Evolutionary conservation across 2,329 filamentous ascomycete genomes (phyloP).

Genomic region (Exophiala calicioides): DNA sequence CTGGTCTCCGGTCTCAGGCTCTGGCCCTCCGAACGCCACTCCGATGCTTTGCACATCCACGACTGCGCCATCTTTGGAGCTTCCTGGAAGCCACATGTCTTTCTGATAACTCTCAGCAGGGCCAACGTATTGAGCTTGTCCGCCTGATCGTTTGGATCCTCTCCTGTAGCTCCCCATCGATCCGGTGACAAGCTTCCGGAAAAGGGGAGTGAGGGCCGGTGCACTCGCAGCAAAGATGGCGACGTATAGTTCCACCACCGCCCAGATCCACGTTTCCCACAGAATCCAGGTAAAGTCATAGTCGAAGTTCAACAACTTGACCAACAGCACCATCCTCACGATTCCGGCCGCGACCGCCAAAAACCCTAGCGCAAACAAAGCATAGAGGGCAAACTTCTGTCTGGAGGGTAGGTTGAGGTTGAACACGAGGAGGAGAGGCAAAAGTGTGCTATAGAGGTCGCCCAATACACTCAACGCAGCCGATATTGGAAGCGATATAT

Average conservation of each 20-base stretch:
- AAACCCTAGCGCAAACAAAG: constrained; percentile 28
- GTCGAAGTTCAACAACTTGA: constrained; percentile 22
- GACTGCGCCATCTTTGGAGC: background rate
- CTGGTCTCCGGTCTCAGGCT: constrained; percentile 7
- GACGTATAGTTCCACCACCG: constrained; percentile 34
- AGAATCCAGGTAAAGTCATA: constrained; percentile 30
- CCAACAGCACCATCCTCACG: constrained; percentile 27
- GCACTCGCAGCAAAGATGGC: constrained; percentile 36
- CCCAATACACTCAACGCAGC: constrained; percentile 27
- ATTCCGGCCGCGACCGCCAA: constrained; percentile 29
- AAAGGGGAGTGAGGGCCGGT: constrained; percentile 35
- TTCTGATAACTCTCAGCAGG: background rate
- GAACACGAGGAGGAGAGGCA: constrained; percentile 28
- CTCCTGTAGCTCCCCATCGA: constrained; percentile 16
- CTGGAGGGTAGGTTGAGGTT: constrained; percentile 24
- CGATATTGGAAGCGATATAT: constrained; percentile 21
- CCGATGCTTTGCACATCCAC: constrained; percentile 10
- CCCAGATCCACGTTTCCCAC: constrained; percentile 34
- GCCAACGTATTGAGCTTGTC: too few relatives aligned
- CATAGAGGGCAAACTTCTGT: constrained; percentile 29
- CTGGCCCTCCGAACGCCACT: background rate
- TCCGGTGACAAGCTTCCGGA: constrained; percentile 24
- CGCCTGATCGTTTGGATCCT: constrained; percentile 10
- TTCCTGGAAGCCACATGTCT: constrained; percentile 1
- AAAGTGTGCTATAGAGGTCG: constrained; percentile 30